Conservation (phyloP, 2,329 filamentous ascomycete species). For the Juglanconis oblonga region DNA sequence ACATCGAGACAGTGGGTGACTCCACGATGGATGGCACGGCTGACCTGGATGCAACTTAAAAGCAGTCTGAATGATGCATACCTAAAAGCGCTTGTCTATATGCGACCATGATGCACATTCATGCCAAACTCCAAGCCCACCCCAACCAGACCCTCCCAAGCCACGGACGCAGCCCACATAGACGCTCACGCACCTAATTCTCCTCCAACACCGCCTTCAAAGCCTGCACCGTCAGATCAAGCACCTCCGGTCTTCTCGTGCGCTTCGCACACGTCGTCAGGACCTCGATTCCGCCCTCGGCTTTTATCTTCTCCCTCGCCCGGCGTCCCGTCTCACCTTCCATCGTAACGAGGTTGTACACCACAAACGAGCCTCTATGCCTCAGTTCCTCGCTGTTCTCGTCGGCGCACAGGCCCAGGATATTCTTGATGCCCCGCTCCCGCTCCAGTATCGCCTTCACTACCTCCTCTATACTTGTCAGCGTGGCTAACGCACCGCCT, state of each 20-base stretch:
- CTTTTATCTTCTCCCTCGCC: slow-evolving; percentile 59
- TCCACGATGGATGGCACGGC: too few relatives aligned
- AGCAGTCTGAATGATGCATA: too few relatives aligned
- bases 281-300: slow-evolving; percentile 61
- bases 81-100: too few relatives aligned
- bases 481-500: slow-evolving; percentile 80
- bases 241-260: slow-evolving; percentile 64
- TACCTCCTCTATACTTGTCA: slow-evolving; percentile 75
- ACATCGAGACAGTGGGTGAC: too few relatives aligned
- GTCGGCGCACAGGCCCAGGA: slow-evolving; percentile 79
- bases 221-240: slow-evolving; percentile 69
- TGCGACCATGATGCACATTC: too few relatives aligned
- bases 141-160: too few relatives aligned
- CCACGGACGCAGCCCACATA: too few relatives aligned
- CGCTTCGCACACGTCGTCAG: slow-evolving; percentile 69
- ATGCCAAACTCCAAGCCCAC: too few relatives aligned
- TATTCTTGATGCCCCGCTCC: slow-evolving; percentile 68
- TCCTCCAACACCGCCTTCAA: slow-evolving; percentile 63
- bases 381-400: slow-evolving; percentile 61
- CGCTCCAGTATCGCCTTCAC: slow-evolving; percentile 68
- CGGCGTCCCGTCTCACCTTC: slow-evolving; percentile 63
- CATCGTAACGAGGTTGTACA: slow-evolving; percentile 69
- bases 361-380: slow-evolving; percentile 70
- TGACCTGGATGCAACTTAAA: too few relatives aligned
- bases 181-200: too few relatives aligned